Evolutionary conservation across 768 basidiomycete genomes (phyloP).

Genomic region (Peribolospora kevripleyi): DNA sequence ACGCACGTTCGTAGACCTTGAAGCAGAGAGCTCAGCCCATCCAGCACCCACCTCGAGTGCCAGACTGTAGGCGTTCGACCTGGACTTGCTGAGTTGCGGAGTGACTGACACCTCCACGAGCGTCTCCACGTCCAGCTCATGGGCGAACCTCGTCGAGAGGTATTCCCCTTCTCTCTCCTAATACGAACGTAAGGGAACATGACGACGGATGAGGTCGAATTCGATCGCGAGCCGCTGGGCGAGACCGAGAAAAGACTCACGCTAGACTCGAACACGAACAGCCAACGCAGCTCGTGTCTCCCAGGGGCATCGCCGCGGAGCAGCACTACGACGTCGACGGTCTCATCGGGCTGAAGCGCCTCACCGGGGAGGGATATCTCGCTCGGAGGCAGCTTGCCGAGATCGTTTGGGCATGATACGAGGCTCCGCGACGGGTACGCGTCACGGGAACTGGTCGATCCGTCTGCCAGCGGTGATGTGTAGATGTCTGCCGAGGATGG

Average conservation of each 20-base stretch:
- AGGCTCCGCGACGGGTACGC: constrained; percentile 18
- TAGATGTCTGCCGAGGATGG: not conserved
- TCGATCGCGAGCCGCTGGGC: constrained; percentile 22
- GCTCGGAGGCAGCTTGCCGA: constrained; percentile 27
- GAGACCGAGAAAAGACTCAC: constrained; percentile 16
- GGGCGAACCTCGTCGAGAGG: constrained; percentile 32
- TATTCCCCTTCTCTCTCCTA: constrained; percentile 20
- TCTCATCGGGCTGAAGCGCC: constrained; percentile 28
- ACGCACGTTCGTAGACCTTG: too few species aligned
- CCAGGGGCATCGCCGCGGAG: constrained; percentile 31
- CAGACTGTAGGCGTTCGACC: constrained; percentile 6
- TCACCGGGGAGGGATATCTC: constrained; percentile 18
- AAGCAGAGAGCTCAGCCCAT: too few species aligned
- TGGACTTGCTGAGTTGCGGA: constrained; percentile 25
- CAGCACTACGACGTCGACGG: constrained; percentile 29
- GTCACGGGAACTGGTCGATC: not conserved
- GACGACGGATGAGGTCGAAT: too few species aligned
- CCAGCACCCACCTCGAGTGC: constrained; percentile 7
- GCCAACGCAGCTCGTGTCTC: constrained; percentile 30
- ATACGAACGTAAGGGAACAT: constrained; percentile 12
- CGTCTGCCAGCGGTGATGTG: too few species aligned
- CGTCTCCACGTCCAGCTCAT: constrained; percentile 35
- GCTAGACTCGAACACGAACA: constrained; percentile 43
- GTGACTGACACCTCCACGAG: constrained; percentile 32
- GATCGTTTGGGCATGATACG: constrained; percentile 30